Percentiles rank a stretch among this genome's conserved stretches.
These are phyloP conservation scores for Suzukiozyma palmioleophila DNA, from an alignment of 1,139 yeast species.

Conservation along the genomic window DNA sequence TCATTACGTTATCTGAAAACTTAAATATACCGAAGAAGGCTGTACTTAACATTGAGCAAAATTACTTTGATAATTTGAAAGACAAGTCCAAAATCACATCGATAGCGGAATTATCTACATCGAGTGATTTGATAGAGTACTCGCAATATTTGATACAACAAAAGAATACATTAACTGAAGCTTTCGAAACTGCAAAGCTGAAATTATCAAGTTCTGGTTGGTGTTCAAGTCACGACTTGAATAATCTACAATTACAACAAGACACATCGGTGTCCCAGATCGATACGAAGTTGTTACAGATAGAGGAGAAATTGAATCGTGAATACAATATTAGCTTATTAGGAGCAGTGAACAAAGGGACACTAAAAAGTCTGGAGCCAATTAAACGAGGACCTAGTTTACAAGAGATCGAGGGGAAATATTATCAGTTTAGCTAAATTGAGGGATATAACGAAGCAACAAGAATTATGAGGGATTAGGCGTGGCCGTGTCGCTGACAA, in stretches of 20 bases:
- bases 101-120: constrained; percentile 21
- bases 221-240: constrained; percentile 43
- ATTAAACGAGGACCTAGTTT: neutral
- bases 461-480: too few relatives aligned
- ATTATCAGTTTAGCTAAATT: neutral
- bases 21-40: constrained; percentile 24
- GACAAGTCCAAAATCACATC: constrained; percentile 10
- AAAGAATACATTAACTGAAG: constrained; percentile 28
- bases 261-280: constrained; percentile 28
- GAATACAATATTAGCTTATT: constrained; percentile 23
- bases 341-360: neutral
- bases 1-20: constrained; percentile 40
- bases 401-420: neutral
- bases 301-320: constrained; percentile 27
- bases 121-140: constrained; percentile 32
- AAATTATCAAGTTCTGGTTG: constrained; percentile 38
- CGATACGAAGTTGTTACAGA: constrained; percentile 29
- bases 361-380: neutral
- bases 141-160: constrained; percentile 27
- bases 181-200: constrained; percentile 32
- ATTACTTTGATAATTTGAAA: constrained; percentile 25
- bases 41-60: constrained; percentile 32
- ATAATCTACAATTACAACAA: constrained; percentile 36
- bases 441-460: too few relatives aligned
- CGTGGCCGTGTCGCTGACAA: too few relatives aligned